Percentiles rank a stretch among this genome's conserved stretches.
phyloP scores from a whole-genome alignment of 495 filamentous ascomycete species.

The Xylona heveae region DNA sequence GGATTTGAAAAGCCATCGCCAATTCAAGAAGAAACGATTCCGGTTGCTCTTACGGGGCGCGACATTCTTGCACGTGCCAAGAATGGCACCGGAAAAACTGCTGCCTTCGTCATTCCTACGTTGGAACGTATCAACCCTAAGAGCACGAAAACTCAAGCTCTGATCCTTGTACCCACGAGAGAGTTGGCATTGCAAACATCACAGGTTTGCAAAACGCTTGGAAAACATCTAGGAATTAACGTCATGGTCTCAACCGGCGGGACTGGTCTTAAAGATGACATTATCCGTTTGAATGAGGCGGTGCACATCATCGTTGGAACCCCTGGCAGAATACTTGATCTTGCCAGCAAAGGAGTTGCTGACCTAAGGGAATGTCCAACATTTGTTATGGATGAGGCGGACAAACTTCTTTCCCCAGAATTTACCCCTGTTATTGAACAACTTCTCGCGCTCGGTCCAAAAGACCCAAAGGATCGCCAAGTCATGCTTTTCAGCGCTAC shows the following conservation, averaged over 20 bases:
- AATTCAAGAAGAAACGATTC: constrained; percentile 97
- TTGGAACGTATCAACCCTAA: constrained; percentile 92
- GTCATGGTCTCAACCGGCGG: constrained; percentile 99
- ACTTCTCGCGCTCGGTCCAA: constrained; percentile 63
- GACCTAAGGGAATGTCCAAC: constrained; percentile 92
- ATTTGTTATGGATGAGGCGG: constrained; percentile 98
- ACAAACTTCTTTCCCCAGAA: constrained; percentile 88
- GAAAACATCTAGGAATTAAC: constrained; percentile 89
- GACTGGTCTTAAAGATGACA: constrained; percentile 86
- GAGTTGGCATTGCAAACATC: constrained; percentile 98
- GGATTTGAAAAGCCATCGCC: constrained; percentile 97
- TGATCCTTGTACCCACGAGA: constrained; percentile 90
- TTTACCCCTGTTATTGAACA: constrained; percentile 97
- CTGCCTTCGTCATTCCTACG: constrained; percentile 90
- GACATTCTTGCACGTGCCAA: constrained; percentile 95
- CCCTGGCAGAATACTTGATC: constrained; percentile 81
- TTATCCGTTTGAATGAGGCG: constrained; percentile 78
- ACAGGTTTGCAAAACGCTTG: constrained; percentile 94
- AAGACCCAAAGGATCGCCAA: constrained; percentile 89
- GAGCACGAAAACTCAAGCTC: constrained; percentile 78
- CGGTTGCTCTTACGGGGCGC: constrained; percentile 81
- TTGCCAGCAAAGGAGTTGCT: constrained; percentile 85
- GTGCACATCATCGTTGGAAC: constrained; percentile 98
- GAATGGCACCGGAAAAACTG: constrained; percentile 96
- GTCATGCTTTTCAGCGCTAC: constrained; percentile 99